Conservation (phyloP, 2,329 filamentous ascomycete genomes). For the Alternaria sp. region DNA sequence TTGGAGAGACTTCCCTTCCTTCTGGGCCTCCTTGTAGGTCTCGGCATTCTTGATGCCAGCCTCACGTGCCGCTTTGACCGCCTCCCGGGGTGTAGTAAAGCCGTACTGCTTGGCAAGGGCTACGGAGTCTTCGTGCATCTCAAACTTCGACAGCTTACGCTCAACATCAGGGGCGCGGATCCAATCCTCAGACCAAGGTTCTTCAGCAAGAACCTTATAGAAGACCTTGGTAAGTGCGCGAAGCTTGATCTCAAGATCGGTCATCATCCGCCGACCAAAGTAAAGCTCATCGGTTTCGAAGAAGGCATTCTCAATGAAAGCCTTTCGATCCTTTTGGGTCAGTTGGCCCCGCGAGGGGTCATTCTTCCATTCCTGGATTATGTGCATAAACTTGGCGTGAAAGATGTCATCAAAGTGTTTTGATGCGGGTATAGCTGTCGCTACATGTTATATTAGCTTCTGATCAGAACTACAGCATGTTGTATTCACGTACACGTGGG, state of each 20-base stretch:
- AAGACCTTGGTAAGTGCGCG: constrained; percentile 51
- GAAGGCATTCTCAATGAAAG: constrained; percentile 46
- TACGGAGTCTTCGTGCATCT: constrained; percentile 49
- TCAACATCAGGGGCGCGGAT: constrained; percentile 50
- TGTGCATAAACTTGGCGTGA: constrained; percentile 45
- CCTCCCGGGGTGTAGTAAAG: constrained; percentile 42
- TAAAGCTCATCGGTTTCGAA: constrained; percentile 40
- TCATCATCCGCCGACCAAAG: constrained; percentile 40
- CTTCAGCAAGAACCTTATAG: constrained; percentile 50
- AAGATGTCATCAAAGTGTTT: constrained; percentile 49
- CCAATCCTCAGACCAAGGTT: constrained; percentile 51
- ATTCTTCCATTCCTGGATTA: constrained; percentile 44
- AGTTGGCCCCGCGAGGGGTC: constrained; percentile 39
- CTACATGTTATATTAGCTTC: constrained; percentile 19
- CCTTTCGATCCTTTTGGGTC: constrained; percentile 45
- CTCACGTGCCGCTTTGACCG: constrained; percentile 45
- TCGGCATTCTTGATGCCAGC: constrained; percentile 28
- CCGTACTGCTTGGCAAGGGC: constrained; percentile 42
- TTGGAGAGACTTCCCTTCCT: constrained; percentile 28
- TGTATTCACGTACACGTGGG: constrained; percentile 23
- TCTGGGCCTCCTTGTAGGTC: constrained; percentile 20
- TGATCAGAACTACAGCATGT: neutral
- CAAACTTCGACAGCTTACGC: constrained; percentile 50
- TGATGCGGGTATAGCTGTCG: constrained; percentile 21
- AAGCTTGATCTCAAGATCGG: constrained; percentile 46